phyloP scores from a whole-genome alignment of 2,329 filamentous ascomycete genomes.

The Fonsecaea erecta region DNA sequence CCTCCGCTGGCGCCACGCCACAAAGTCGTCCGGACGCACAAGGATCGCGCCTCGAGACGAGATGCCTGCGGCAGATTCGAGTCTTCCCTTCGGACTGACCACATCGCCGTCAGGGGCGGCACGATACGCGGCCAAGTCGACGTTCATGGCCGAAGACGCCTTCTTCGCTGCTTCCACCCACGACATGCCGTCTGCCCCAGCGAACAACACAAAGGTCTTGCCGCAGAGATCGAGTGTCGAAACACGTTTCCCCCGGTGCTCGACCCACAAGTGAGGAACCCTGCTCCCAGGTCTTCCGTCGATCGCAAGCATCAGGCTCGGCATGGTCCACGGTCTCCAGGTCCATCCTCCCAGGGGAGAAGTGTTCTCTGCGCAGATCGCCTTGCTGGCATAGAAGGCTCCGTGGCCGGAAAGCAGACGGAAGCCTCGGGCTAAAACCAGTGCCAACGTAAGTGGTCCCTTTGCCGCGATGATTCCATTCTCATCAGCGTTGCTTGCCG shows the following conservation, averaged over 20 bases:
- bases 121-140: background rate
- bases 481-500: conserved; percentile 22
- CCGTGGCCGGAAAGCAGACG: conserved; percentile 27
- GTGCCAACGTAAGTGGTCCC: background rate
- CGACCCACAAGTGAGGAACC: conserved; percentile 43
- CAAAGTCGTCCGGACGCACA: conserved; percentile 21
- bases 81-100: conserved; percentile 25
- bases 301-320: conserved; percentile 37
- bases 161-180: conserved; percentile 17
- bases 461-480: conserved; percentile 18
- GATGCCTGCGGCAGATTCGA: conserved; percentile 39
- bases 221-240: conserved; percentile 42
- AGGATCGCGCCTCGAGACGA: conserved; percentile 38
- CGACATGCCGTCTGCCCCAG: conserved; percentile 29
- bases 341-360: conserved; percentile 37
- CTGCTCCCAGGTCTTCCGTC: conserved; percentile 41
- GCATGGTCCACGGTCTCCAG: conserved; percentile 40
- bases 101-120: conserved; percentile 21
- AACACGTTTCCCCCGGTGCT: conserved; percentile 36
- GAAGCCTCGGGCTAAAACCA: conserved; percentile 20
- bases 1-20: conserved; percentile 22
- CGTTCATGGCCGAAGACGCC: background rate
- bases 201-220: conserved; percentile 40
- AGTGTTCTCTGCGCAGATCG: conserved; percentile 27
- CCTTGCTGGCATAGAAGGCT: conserved; percentile 21